Base-by-base conservation (phyloP, 2,329 filamentous ascomycete species). In the Aspergillus flavus region DNA sequence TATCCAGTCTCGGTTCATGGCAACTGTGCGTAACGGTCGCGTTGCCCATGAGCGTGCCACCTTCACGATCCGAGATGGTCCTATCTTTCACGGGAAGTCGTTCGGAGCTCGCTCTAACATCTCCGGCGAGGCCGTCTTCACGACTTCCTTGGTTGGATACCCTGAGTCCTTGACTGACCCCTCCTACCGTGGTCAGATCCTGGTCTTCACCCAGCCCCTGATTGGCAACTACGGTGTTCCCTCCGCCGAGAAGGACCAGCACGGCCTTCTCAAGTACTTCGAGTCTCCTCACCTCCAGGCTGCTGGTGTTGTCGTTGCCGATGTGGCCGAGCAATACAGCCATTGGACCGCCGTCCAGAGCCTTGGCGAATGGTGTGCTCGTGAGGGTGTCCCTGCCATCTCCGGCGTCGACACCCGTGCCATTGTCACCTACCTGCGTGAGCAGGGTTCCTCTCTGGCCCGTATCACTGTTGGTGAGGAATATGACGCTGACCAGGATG, bases 171-270 rank as follows among this genome's bases (percentile, higher is more conserved):
- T 90, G 82, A 89, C 87, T 74, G 87, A 89, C 69, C 87, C 87
- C 14, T 89, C 87, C 61, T 90, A 90, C 78, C 87, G 87, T 70
- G 87, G 81, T 59, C 95, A 99, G 84, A 98, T 99, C 71, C 86
- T 99, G 72, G 94, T 98, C 80, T 97, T 98, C 85, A 99, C 95
- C 69, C 94, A 97, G 79, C 95, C 95, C 41, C 84, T 99, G 71
- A 97, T 99, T 75, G 95, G 95, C 76, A 99, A 99, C 86, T 99
- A 99, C 78, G 95, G 95, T 72, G 94, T 99, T 21, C 95, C 95
- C 19, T 96, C 93, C 36, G 88, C 85, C 68, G 86, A 89, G 73
- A 90, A 93, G 68, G 95, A 99, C 79, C 84, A 94, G 79, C 92
- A 89, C 80, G 95, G 95, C 72, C 87, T 99, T 64, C 86, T 98